Conservation (phyloP, 2,329 filamentous ascomycete genomes). For the Hypomyces rosellus region DNA sequence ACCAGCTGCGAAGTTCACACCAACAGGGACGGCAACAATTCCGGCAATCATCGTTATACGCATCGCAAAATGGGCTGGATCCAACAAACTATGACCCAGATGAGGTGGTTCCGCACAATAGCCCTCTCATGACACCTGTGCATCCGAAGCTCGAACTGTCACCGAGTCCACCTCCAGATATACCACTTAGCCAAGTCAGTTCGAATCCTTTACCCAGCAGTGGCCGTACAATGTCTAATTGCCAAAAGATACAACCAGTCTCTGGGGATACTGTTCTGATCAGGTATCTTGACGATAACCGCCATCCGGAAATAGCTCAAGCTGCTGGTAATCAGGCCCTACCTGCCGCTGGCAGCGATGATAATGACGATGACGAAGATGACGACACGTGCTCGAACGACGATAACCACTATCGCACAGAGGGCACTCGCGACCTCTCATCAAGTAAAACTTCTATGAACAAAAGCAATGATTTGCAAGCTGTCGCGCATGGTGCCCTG, state of each 20-base stretch:
- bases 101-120: slow-evolving; percentile 35
- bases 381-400: slow-evolving; percentile 16
- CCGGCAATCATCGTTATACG: not conserved
- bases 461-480: slow-evolving; percentile 22
- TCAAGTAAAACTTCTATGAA: not conserved
- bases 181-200: slow-evolving; percentile 30
- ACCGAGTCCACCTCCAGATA: slow-evolving; percentile 31
- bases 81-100: slow-evolving; percentile 35
- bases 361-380: slow-evolving; percentile 17
- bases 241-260: slow-evolving; percentile 47
- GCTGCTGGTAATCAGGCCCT: slow-evolving; percentile 49
- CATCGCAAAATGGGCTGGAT: slow-evolving; percentile 4
- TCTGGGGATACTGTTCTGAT: slow-evolving; percentile 65
- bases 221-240: slow-evolving; percentile 45
- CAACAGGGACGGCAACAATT: not conserved
- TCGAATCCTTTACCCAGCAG: slow-evolving; percentile 22
- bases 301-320: slow-evolving; percentile 57
- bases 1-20: not conserved
- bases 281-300: slow-evolving; percentile 54
- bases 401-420: not conserved
- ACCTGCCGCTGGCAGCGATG: slow-evolving; percentile 37
- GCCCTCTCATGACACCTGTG: slow-evolving; percentile 33
- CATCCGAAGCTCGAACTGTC: slow-evolving; percentile 27
- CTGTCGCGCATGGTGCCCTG: slow-evolving; percentile 28
- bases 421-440: not conserved